These are phyloP conservation scores for Leptographium galeiforme DNA, from an alignment of 2,329 filamentous ascomycete genomes.

Conservation along the genomic window DNA sequence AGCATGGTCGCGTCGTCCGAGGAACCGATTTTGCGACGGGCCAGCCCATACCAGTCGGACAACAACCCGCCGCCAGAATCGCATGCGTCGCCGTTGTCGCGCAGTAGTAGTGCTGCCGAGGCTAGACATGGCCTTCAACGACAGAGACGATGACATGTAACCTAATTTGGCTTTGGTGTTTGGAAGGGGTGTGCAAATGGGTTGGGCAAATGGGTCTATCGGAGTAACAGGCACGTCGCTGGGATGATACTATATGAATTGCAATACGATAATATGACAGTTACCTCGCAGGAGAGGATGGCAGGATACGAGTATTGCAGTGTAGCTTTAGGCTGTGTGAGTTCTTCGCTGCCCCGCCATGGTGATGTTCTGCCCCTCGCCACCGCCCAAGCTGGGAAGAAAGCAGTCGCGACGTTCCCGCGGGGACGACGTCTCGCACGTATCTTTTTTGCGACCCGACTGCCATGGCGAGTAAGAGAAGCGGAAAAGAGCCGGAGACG, in stretches of 20 bases:
- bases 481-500: conserved; percentile 25
- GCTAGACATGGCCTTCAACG: not conserved
- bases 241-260: not conserved
- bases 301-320: not conserved
- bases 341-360: not conserved
- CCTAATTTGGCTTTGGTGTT: not conserved
- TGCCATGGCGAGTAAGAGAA: conserved; percentile 5
- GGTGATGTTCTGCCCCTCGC: conserved; percentile 2
- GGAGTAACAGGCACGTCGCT: not conserved
- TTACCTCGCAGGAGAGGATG: not conserved
- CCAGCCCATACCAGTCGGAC: conserved; percentile 25
- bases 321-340: not conserved
- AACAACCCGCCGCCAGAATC: conserved; percentile 23
- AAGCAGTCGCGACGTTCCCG: not conserved
- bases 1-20: conserved; percentile 16
- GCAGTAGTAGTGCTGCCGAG: conserved; percentile 21
- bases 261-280: not conserved
- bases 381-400: conserved; percentile 6
- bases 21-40: conserved; percentile 19
- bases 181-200: not conserved
- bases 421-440: too few relatives aligned
- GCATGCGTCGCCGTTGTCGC: conserved; percentile 23
- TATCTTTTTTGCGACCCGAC: not conserved
- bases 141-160: not conserved
- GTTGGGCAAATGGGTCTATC: not conserved